phyloP scores from a whole-genome alignment of 768 basidiomycete species.

The Leccinum variicolor region DNA sequence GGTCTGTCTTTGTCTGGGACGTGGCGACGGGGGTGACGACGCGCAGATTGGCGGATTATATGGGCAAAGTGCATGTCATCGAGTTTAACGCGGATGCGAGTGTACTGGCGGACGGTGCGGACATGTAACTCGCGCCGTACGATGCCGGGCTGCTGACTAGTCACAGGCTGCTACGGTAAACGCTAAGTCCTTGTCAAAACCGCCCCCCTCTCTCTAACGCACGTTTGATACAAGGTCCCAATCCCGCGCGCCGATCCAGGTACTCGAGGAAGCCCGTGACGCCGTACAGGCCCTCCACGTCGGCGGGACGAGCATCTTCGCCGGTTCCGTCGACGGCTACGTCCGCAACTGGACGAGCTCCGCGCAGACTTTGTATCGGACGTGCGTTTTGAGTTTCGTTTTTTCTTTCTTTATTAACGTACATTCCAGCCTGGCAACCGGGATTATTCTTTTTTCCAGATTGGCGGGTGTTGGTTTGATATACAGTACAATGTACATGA shows the following conservation, averaged over 20 bases:
- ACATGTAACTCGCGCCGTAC: conserved; percentile 49
- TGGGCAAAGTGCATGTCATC: conserved; percentile 86
- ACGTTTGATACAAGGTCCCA: conserved; percentile 50
- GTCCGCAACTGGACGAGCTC: conserved; percentile 87
- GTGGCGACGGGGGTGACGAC: conserved; percentile 84
- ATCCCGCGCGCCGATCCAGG: conserved; percentile 80
- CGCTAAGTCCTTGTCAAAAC: not conserved
- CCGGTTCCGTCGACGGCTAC: conserved; percentile 89
- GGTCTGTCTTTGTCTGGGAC: conserved; percentile 93
- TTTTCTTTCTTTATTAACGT: not conserved
- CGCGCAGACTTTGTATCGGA: conserved; percentile 87
- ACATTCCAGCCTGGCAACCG: no score
- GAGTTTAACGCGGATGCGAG: conserved; percentile 87
- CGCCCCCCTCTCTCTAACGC: not conserved
- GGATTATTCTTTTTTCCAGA: no score
- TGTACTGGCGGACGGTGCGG: conserved; percentile 80
- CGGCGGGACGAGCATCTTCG: conserved; percentile 59
- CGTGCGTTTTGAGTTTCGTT: conserved; percentile 59
- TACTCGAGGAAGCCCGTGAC: conserved; percentile 84
- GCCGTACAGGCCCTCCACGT: conserved; percentile 79
- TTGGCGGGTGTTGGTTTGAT: no score
- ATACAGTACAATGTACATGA: no score
- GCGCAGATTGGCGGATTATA: conserved; percentile 81
- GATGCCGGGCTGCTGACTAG: no score
- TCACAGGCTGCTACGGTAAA: conserved; percentile 75